Evolutionary conservation across 768 basidiomycete genomes (phyloP).

Genomic region (Cystofilobasidium capitatum): DNA sequence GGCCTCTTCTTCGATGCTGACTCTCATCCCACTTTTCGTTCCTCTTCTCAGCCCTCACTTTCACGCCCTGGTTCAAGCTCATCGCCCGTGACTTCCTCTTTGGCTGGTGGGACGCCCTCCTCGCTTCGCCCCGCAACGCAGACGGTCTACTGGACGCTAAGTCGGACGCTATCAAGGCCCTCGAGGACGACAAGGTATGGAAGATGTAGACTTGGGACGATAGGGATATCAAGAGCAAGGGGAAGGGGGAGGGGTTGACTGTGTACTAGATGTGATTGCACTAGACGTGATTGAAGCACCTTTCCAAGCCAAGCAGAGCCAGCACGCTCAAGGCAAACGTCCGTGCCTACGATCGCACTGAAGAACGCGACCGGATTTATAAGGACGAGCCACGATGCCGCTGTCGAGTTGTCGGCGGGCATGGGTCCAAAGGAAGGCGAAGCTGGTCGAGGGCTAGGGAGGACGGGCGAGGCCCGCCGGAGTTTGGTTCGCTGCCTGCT

Average conservation of each 20-base stretch:
- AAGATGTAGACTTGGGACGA: slow-evolving; percentile 45
- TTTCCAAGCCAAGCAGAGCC: no score
- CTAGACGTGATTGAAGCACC: no score
- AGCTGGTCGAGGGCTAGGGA: no score
- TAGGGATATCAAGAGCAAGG: not conserved
- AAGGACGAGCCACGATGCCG: no score
- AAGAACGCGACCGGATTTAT: no score
- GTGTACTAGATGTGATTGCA: no score
- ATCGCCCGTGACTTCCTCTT: slow-evolving; percentile 95
- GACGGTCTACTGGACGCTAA: slow-evolving; percentile 56
- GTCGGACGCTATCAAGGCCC: slow-evolving; percentile 51
- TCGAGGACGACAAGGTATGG: slow-evolving; percentile 63
- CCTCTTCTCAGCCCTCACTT: slow-evolving; percentile 55
- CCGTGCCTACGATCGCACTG: no score
- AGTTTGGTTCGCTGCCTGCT: no score
- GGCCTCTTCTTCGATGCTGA: not conserved
- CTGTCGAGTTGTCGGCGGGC: no score
- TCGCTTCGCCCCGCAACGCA: slow-evolving; percentile 44
- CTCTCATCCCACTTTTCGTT: not conserved
- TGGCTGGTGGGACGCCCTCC: slow-evolving; percentile 94
- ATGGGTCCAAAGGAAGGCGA: no score
- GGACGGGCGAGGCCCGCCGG: no score
- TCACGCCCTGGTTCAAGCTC: slow-evolving; percentile 99
- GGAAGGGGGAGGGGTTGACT: not conserved
- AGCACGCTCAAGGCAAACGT: no score